These are phyloP conservation scores for Aspergillus nidulans DNA, from an alignment of 495 filamentous ascomycete genomes.

Conservation along the genomic window DNA sequence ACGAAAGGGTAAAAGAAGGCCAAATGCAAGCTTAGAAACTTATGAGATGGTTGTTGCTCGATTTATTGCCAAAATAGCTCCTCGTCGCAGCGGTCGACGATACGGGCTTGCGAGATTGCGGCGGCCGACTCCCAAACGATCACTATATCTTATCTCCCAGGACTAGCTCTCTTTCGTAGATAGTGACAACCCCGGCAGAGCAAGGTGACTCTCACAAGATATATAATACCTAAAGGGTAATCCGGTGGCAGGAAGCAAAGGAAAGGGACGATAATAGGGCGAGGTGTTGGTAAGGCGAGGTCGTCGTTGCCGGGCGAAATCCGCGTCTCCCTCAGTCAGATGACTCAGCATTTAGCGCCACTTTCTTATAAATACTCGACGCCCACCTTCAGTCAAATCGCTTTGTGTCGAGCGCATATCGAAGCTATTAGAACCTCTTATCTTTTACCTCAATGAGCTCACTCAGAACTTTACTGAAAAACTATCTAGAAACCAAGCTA, in stretches of 20 bases:
- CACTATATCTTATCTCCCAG: constrained; percentile 14
- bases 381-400: not conserved
- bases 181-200: constrained; percentile 5
- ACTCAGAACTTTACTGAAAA: not conserved
- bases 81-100: constrained; percentile 19
- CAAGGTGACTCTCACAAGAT: not conserved
- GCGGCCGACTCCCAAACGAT: constrained; percentile 11
- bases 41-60: constrained; percentile 9
- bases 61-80: constrained; percentile 14
- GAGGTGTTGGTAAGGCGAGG: constrained; percentile 39
- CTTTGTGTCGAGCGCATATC: not conserved
- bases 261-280: constrained; percentile 13
- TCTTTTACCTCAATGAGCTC: not conserved
- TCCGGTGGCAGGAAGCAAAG: not conserved
- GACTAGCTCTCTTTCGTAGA: constrained; percentile 11
- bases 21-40: not conserved
- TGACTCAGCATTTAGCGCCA: constrained; percentile 35
- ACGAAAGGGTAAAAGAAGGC: constrained; percentile 3
- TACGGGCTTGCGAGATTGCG: constrained; percentile 18
- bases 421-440: not conserved
- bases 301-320: constrained; percentile 40
- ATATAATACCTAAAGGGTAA: not conserved
- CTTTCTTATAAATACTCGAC: constrained; percentile 6
- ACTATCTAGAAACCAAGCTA: no score
- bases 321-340: constrained; percentile 27